Conservation (phyloP, 1,284 basidiomycete genomes). For the Grifola frondosa region DNA sequence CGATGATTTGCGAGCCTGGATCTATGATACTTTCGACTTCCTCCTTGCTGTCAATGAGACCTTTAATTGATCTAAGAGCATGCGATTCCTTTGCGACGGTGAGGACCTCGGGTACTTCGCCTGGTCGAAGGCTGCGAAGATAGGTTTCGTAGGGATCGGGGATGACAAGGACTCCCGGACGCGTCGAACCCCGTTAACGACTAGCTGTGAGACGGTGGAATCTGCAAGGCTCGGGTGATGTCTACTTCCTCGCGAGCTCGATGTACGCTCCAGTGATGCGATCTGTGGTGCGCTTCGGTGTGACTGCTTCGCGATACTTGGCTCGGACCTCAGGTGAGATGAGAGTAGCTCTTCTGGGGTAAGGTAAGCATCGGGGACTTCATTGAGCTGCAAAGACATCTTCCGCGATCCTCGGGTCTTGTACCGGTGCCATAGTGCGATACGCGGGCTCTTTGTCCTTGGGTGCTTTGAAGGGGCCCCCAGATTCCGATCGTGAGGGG, state of each 20-base stretch:
- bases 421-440: constrained; percentile 3
- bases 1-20: constrained; percentile 24
- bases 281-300: constrained; percentile 1
- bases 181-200: neutral
- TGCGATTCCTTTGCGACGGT: constrained; percentile 5
- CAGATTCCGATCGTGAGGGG: neutral
- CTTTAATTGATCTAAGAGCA: constrained; percentile 12
- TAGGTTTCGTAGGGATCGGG: constrained; percentile 14
- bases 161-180: constrained; percentile 5
- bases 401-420: constrained; percentile 8
- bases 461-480: neutral
- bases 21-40: constrained; percentile 25
- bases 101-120: neutral
- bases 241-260: neutral
- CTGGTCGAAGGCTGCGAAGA: constrained; percentile 1
- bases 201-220: neutral
- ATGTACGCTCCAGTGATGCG: neutral
- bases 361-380: constrained; percentile 6
- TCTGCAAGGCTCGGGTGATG: neutral
- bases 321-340: constrained; percentile 11
- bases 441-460: constrained; percentile 10
- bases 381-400: constrained; percentile 12
- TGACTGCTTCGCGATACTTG: constrained; percentile 9
- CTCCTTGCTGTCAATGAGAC: constrained; percentile 6
- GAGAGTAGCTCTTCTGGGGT: constrained; percentile 13